phyloP scores from a whole-genome alignment of 768 basidiomycete genomes.

The Lactarius tabidus region DNA sequence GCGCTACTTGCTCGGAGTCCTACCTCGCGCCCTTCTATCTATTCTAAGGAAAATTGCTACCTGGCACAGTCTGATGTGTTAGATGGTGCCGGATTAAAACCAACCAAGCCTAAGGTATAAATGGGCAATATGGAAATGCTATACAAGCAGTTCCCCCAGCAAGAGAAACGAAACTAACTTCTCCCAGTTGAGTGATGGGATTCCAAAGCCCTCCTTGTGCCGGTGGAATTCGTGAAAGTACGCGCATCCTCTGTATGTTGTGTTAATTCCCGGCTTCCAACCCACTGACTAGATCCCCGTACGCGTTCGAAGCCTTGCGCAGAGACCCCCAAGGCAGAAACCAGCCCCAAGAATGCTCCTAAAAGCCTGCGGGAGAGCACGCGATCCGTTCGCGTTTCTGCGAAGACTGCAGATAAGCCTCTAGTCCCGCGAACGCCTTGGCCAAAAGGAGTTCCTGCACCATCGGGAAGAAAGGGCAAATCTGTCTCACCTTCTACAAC shows the following conservation, averaged over 20 bases:
- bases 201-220: neutral
- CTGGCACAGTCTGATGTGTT: too few relatives aligned
- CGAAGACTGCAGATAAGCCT: neutral
- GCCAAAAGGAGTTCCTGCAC: neutral
- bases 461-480: neutral
- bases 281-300: neutral
- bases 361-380: neutral
- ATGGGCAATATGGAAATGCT: too few relatives aligned
- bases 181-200: neutral
- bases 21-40: too few relatives aligned
- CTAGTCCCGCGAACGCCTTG: neutral
- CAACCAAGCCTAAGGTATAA: too few relatives aligned
- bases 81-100: too few relatives aligned
- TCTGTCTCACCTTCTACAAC: too few relatives aligned
- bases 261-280: neutral
- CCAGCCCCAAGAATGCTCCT: neutral
- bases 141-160: too few relatives aligned
- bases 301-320: neutral
- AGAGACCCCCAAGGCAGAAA: neutral
- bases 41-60: too few relatives aligned
- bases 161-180: neutral
- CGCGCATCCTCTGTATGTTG: neutral
- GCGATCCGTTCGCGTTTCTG: neutral
- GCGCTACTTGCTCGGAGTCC: too few relatives aligned
- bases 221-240: neutral